Base-by-base conservation (phyloP, 257 asterid genomes). In the Capsicum rhomboideum region DNA sequence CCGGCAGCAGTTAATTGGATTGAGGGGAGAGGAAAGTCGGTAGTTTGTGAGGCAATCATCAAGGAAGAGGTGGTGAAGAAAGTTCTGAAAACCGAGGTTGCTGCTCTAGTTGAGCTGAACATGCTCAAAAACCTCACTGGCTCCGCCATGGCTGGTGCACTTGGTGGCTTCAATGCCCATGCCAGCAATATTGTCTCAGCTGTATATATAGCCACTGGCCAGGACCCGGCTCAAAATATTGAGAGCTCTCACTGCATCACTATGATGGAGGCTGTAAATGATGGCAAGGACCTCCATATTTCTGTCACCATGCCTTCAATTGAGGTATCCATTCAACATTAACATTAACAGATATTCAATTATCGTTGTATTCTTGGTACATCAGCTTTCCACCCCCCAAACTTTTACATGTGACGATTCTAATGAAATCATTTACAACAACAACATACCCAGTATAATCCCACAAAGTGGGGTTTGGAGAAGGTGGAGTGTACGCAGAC, bases 1-100 rank as follows among this genome's bases (percentile, higher is more conserved):
- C 89, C 93, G 6, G 89, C 93, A 31, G 93, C 93, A 4, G 93
- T 90, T 86, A 90, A 90, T 84, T 90, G 93, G 93, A 90, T 90
- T 17, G 93, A 90, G 80, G 93, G 93, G 44, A 86, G 93, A 80
- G 93, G 93, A 12, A 89, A 90, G 79, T 90, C 93, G 0, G 90
- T 89, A 10, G 90, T 90, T 13, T 90, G 93, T 67, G 93, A 90
- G 85, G 93, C 93, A 75, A 88, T 89, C 44, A 87, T 90, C 54
- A 86, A 72, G 54, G 93, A 89, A 85, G 93, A 90, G 44, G 29
- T 89, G 52, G 91, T 90, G 82, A 90, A 83, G 82, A 87, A 86
- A 83, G 91, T 90, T 10, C 85, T 90, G 89, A 90, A 90, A 85
- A 87, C 93, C 0, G 87, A 87, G 42, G 93, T 90, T 50, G 89